Conservation (phyloP, 805 yeast species). For the Candida germanica region DNA sequence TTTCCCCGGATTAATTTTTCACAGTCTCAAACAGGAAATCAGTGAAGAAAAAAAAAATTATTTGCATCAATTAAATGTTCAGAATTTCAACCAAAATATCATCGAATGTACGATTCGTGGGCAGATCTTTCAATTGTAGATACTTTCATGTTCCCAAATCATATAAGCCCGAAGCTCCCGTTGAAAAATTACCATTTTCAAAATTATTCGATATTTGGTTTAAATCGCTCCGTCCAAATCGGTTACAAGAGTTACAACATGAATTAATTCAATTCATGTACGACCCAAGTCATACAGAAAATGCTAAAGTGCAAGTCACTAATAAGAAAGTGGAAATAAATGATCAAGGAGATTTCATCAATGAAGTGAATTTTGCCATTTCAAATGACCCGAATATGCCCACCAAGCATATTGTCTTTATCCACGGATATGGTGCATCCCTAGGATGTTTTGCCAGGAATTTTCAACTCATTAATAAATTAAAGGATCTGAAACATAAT, state of each 20-base stretch:
- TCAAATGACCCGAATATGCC: constrained; percentile 20
- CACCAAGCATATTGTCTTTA: constrained; percentile 45
- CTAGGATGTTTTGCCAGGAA: constrained; percentile 56
- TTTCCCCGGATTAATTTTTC: not conserved
- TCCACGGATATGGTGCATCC: constrained; percentile 59
- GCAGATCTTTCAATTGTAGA: too few relatives aligned
- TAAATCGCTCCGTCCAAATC: constrained; percentile 19
- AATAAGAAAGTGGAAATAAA: constrained; percentile 21
- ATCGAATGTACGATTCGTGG: too few relatives aligned
- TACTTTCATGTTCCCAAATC: constrained; percentile 15
- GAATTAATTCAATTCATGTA: constrained; percentile 34
- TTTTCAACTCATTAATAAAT: constrained; percentile 38
- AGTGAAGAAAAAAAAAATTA: too few relatives aligned
- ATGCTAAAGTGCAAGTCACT: constrained; percentile 18
- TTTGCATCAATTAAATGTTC: too few relatives aligned
- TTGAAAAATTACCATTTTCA: constrained; percentile 15
- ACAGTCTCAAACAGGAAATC: too few relatives aligned
- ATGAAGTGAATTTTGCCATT: constrained; percentile 33
- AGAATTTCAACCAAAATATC: too few relatives aligned
- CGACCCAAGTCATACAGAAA: constrained; percentile 15
- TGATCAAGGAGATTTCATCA: constrained; percentile 24
- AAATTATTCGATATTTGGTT: constrained; percentile 18
- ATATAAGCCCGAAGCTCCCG: constrained; percentile 14
- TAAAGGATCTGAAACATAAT: constrained; percentile 26
- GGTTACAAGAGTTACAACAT: constrained; percentile 32